Evolutionary conservation across 441 rosid species (phyloP).

Genomic region (Pelargonium cotyledonis): DNA sequence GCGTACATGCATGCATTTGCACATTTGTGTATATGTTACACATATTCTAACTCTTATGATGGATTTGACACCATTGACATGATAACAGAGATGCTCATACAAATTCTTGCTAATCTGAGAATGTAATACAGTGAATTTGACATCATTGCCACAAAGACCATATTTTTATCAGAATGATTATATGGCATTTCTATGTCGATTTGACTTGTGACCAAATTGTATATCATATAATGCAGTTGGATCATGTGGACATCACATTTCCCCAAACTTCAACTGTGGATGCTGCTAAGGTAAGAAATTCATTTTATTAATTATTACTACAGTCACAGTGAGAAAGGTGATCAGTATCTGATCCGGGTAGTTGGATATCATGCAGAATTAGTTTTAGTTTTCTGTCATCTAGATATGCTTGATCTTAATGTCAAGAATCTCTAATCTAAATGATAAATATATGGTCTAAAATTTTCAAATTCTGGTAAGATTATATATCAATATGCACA

Average conservation of each 20-base stretch:
- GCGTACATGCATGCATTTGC: background rate
- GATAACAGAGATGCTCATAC: background rate
- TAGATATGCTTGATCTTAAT: slow-evolving; percentile 17
- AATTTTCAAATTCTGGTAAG: too few species aligned
- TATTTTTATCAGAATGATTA: background rate
- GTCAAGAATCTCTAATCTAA: background rate
- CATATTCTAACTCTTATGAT: background rate
- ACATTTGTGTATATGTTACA: background rate
- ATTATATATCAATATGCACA: too few species aligned
- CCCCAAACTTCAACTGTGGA: slow-evolving; percentile 38
- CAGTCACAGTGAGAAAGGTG: background rate
- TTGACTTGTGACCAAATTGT: slow-evolving; percentile 10
- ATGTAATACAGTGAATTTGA: background rate
- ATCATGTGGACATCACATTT: slow-evolving; percentile 53
- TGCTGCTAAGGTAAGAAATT: slow-evolving; percentile 42
- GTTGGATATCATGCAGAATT: background rate
- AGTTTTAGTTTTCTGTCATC: background rate
- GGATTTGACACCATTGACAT: background rate
- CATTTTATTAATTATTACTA: background rate
- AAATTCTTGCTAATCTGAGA: background rate
- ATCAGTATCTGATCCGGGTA: slow-evolving; percentile 4
- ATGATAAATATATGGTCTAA: too few species aligned
- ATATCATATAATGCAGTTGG: slow-evolving; percentile 51
- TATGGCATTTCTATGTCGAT: slow-evolving; percentile 1
- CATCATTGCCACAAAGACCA: background rate